Base-by-base conservation (phyloP, 2,329 filamentous ascomycete genomes). In the Sporothrix sp. region DNA sequence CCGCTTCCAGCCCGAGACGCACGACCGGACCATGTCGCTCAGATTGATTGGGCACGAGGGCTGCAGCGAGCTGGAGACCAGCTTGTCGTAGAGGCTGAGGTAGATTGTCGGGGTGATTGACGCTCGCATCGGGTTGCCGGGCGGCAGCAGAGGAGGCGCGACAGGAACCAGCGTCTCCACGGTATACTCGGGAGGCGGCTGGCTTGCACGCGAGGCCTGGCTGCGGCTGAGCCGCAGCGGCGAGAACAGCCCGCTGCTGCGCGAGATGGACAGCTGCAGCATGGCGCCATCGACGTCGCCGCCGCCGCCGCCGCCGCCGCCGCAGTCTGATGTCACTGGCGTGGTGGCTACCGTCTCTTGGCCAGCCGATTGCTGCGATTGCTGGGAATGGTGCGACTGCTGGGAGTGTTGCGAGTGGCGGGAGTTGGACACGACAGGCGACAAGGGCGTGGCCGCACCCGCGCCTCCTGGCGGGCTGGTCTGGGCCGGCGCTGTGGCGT, bases 1-100 rank as follows among this genome's bases (percentile, higher is more conserved):
- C 36, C 87, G 77, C 66, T 94, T 95, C 91, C 91, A 96, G 38
- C 91, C 91, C 25, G 84, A 76, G 1, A 97, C 89, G 57, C 91
- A 85, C 11, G 87, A 81, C 9, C 81, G 77, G 20, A 87, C 80
- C 70, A 96, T 82, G 59, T 95, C 87, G 27, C 76, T 71, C 0
- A 97, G 76, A 59, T 95, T 96, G 61, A 96, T 85, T 3, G 91
- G 91, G 14, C 94, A 87, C 1, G 85, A 84, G 0, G 91, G 91
- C 3, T 88, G 87, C 56, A 93, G 77, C 33, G 75, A 78, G 60
- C 91, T 83, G 1, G 89, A 65, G 37, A 96, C 82, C 46, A 95
- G 84, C 67, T 95, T 95, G 62, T 85, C 84, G 71, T 95, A 96
- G 51, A 97, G 87, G 42, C 84, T 85, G 0, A 82, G 71, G 65